phyloP scores from a whole-genome alignment of 768 basidiomycete species.

The Arthromyces matolae region DNA sequence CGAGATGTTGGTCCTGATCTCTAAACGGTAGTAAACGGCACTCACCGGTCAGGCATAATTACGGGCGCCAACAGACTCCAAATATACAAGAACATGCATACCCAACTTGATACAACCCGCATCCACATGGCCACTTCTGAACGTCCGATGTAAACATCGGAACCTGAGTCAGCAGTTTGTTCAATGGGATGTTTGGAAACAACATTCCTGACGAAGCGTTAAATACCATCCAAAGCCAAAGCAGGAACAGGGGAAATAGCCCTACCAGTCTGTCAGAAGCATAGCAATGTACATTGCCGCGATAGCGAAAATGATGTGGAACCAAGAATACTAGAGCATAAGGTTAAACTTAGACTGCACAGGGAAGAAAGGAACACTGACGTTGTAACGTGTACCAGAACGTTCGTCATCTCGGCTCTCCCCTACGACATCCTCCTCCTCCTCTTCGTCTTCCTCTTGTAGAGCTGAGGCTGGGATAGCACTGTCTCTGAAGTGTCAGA shows the following conservation, averaged over 20 bases:
- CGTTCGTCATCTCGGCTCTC: constrained; percentile 91
- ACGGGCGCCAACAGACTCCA: constrained; percentile 90
- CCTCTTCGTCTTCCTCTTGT: constrained; percentile 72
- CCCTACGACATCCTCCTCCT: constrained; percentile 70
- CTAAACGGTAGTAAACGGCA: too few relatives aligned
- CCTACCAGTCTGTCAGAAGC: constrained; percentile 94
- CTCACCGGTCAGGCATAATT: constrained; percentile 86
- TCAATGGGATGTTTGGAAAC: constrained; percentile 53
- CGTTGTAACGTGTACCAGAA: constrained; percentile 91
- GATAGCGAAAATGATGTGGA: constrained; percentile 96
- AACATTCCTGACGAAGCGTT: constrained; percentile 55
- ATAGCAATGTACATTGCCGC: constrained; percentile 98
- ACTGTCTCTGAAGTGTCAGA: constrained; percentile 32
- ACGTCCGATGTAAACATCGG: constrained; percentile 88
- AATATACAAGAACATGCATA: constrained; percentile 80
- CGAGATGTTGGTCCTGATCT: too few relatives aligned
- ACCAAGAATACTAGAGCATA: constrained; percentile 84
- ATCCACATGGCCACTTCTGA: constrained; percentile 99
- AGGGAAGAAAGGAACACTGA: constrained; percentile 33
- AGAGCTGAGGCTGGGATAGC: constrained; percentile 93
- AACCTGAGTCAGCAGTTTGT: constrained; percentile 47
- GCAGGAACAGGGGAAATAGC: neutral
- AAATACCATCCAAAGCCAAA: neutral
- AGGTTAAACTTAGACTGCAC: neutral
- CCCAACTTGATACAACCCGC: constrained; percentile 94